Conservation (phyloP, 805 yeast genomes). For the Ogataea siamensis region DNA sequence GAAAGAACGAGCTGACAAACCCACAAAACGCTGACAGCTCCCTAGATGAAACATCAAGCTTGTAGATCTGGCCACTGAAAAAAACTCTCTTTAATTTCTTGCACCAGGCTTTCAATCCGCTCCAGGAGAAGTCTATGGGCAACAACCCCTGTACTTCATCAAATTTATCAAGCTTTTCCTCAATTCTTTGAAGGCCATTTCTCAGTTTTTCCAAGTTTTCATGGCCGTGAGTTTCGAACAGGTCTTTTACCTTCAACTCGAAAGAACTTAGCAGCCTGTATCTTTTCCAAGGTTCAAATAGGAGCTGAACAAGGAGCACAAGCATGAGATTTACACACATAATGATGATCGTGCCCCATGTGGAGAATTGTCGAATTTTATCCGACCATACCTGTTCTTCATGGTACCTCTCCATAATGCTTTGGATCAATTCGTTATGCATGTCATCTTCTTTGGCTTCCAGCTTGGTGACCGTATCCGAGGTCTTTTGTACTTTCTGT, state of each 20-base stretch:
- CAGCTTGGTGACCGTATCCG: conserved; percentile 44
- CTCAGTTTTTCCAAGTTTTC: conserved; percentile 13
- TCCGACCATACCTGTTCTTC: conserved; percentile 99
- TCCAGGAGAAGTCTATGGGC: conserved; percentile 3
- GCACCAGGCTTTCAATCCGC: conserved; percentile 1
- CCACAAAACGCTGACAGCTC: conserved; percentile 6
- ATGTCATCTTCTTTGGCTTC: conserved; percentile 67
- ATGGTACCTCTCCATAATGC: conserved; percentile 84
- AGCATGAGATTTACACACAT: conserved; percentile 84
- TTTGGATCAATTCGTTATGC: conserved; percentile 66
- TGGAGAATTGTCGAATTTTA: conserved; percentile 87
- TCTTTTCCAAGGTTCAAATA: conserved; percentile 95
- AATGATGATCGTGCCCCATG: conserved; percentile 92
- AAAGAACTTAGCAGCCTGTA: conserved; percentile 75
- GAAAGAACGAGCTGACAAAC: conserved; percentile 6
- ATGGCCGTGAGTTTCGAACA: conserved; percentile 35
- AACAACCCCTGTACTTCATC: conserved; percentile 7
- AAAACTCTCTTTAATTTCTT: background rate
- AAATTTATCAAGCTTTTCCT: conserved; percentile 16
- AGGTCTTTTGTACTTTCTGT: conserved; percentile 52
- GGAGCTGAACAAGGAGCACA: conserved; percentile 77
- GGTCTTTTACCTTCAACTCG: conserved; percentile 69
- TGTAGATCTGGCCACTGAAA: background rate
- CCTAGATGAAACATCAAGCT: background rate
- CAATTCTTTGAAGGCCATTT: conserved; percentile 18